Evolutionary conservation across 495 filamentous ascomycete genomes (phyloP).

Genomic region (Neurospora sp.): DNA sequence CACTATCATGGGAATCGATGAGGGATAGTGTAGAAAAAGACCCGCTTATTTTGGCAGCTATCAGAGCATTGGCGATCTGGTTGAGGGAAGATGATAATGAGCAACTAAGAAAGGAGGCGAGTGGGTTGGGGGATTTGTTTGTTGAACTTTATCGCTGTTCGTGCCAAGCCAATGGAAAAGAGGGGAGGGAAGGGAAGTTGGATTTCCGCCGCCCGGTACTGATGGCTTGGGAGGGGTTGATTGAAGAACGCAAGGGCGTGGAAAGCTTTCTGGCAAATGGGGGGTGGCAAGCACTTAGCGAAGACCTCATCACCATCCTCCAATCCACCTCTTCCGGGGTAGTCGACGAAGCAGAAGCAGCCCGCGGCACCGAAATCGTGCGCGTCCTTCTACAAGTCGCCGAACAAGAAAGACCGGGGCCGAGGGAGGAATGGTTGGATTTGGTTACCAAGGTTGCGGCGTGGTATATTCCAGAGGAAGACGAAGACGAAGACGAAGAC

Average conservation of each 20-base stretch:
- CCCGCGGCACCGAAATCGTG: conserved; percentile 41
- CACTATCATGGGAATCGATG: conserved; percentile 43
- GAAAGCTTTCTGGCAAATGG: conserved; percentile 31
- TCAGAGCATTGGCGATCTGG: conserved; percentile 48
- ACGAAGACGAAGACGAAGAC: neutral
- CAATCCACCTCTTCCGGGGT: conserved; percentile 6
- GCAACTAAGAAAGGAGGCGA: conserved; percentile 39
- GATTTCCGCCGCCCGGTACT: conserved; percentile 44
- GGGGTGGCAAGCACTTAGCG: conserved; percentile 39
- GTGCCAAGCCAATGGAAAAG: neutral
- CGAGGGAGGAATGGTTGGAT: conserved; percentile 40
- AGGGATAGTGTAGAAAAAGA: conserved; percentile 26
- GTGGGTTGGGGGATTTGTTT: conserved; percentile 48
- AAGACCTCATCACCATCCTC: conserved; percentile 35
- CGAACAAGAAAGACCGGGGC: conserved; percentile 26
- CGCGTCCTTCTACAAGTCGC: conserved; percentile 37
- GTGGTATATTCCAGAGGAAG: conserved; percentile 16
- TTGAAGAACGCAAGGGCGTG: conserved; percentile 31
- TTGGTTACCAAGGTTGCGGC: conserved; percentile 29
- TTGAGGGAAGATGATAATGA: conserved; percentile 53
- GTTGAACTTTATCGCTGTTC: conserved; percentile 19
- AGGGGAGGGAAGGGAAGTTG: conserved; percentile 10
- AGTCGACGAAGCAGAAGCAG: conserved; percentile 20
- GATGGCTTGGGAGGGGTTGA: conserved; percentile 41
- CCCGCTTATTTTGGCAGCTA: conserved; percentile 40